Conservation (phyloP, 805 yeast species). For the Saccharomyces mikatae region DNA sequence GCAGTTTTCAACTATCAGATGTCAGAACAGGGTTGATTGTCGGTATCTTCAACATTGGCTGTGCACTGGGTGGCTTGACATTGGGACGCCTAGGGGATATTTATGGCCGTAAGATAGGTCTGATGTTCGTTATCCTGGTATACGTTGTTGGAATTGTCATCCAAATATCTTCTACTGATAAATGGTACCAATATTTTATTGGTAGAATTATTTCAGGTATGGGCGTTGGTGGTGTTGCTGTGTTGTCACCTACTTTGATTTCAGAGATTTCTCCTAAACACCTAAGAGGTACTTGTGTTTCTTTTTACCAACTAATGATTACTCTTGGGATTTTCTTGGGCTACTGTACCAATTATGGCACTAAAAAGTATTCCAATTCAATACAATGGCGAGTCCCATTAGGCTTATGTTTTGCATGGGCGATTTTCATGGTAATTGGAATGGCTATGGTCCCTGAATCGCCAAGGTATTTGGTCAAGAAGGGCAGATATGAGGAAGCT, state of each 20-base stretch:
- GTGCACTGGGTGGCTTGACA: slow-evolving; percentile 60
- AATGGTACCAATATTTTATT: slow-evolving; percentile 57
- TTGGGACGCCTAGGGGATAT: slow-evolving; percentile 51
- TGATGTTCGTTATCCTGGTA: slow-evolving; percentile 45
- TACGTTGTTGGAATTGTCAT: slow-evolving; percentile 55
- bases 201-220: slow-evolving; percentile 68
- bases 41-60: slow-evolving; percentile 56
- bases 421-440: slow-evolving; percentile 35
- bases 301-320: slow-evolving; percentile 53
- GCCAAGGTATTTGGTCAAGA: slow-evolving; percentile 50
- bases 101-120: slow-evolving; percentile 52
- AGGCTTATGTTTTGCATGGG: slow-evolving; percentile 41
- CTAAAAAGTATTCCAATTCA: slow-evolving; percentile 17
- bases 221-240: slow-evolving; percentile 68
- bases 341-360: slow-evolving; percentile 58
- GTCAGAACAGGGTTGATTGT: slow-evolving; percentile 48
- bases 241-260: slow-evolving; percentile 62
- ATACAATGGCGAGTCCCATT: slow-evolving; percentile 62
- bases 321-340: slow-evolving; percentile 63
- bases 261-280: slow-evolving; percentile 30
- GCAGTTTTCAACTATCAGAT: slow-evolving; percentile 37
- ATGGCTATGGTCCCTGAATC: slow-evolving; percentile 59
- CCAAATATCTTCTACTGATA: slow-evolving; percentile 44
- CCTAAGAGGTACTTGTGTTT: slow-evolving; percentile 55
- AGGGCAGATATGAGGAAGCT: slow-evolving; percentile 52